A percentile compares a stretch with the other conserved stretches of the same genome.
These are phyloP conservation scores for Lactarius pseudohatsudake DNA, from an alignment of 768 basidiomycete genomes.

Conservation along the genomic window DNA sequence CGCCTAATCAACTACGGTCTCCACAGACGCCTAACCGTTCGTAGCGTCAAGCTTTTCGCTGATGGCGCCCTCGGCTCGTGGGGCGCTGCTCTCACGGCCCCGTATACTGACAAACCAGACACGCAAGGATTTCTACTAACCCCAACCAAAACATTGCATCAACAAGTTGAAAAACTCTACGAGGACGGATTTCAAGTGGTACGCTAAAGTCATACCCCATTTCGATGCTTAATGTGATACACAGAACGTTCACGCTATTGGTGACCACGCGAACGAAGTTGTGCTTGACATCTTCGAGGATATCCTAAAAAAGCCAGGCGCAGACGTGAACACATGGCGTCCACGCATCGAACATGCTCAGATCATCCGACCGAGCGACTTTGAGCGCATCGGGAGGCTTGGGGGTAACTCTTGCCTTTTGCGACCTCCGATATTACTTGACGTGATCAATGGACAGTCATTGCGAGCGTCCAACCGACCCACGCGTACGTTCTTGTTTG, in stretches of 20 bases:
- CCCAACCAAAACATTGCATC: slow-evolving; percentile 50
- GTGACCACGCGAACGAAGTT: slow-evolving; percentile 82
- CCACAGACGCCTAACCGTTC: slow-evolving; percentile 38
- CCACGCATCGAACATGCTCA: slow-evolving; percentile 94
- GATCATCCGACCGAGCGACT: slow-evolving; percentile 70
- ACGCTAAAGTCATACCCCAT: slow-evolving; percentile 33
- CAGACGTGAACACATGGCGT: slow-evolving; percentile 49
- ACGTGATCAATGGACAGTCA: slow-evolving; percentile 51
- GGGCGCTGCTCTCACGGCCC: slow-evolving; percentile 85
- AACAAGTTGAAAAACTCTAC: slow-evolving; percentile 62
- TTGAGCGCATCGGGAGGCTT: slow-evolving; percentile 65
- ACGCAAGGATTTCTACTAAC: slow-evolving; percentile 69
- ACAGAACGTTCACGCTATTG: slow-evolving; percentile 87
- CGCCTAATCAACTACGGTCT: slow-evolving; percentile 37
- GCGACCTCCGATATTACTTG: background rate
- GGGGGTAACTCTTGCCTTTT: slow-evolving; percentile 53
- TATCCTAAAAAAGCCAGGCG: slow-evolving; percentile 36
- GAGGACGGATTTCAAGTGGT: slow-evolving; percentile 84
- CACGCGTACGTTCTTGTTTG: slow-evolving; percentile 63
- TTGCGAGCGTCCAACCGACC: slow-evolving; percentile 90
- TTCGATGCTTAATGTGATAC: background rate
- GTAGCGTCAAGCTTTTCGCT: slow-evolving; percentile 70
- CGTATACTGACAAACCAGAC: slow-evolving; percentile 79
- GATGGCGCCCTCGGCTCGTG: slow-evolving; percentile 93
- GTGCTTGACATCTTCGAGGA: slow-evolving; percentile 83